phyloP scores from a whole-genome alignment of 1,139 yeast genomes.

The Kluyveromyces marxianus region DNA sequence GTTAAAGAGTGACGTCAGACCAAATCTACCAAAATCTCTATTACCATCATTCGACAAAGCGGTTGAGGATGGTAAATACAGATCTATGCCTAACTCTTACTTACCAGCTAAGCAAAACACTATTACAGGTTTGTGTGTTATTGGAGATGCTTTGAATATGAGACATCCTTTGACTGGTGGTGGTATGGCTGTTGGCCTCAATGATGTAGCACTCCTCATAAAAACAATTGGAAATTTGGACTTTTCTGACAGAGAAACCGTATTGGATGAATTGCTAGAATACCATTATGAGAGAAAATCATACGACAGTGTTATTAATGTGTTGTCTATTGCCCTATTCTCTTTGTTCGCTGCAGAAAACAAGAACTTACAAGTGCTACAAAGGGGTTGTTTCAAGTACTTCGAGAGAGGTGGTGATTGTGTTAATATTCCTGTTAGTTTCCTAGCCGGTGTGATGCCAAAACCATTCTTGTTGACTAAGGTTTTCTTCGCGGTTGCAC shows the following conservation, averaged over 20 bases:
- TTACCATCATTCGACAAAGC: conserved; percentile 62
- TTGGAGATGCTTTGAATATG: conserved; percentile 96
- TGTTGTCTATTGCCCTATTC: conserved; percentile 84
- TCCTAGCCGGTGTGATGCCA: conserved; percentile 77
- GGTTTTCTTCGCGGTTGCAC: conserved; percentile 87
- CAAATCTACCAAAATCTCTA: conserved; percentile 57
- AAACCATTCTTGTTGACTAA: conserved; percentile 65
- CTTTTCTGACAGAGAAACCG: conserved; percentile 48
- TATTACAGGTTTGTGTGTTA: conserved; percentile 68
- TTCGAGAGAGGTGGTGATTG: conserved; percentile 80
- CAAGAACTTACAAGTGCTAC: conserved; percentile 57
- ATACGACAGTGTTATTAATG: conserved; percentile 78
- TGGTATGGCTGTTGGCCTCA: conserved; percentile 97
- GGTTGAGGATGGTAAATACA: conserved; percentile 45
- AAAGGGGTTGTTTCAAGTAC: conserved; percentile 82
- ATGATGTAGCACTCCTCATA: conserved; percentile 68
- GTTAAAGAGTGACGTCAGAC: conserved; percentile 52
- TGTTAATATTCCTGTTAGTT: conserved; percentile 69
- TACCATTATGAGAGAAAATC: conserved; percentile 76
- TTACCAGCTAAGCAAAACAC: conserved; percentile 64
- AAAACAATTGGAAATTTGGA: conserved; percentile 43
- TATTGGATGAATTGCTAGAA: conserved; percentile 47
- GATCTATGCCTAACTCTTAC: conserved; percentile 92
- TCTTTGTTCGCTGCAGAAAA: conserved; percentile 84
- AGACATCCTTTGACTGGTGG: conserved; percentile 98